A percentile compares a stretch with the other conserved stretches of the same genome.
phyloP scores from a whole-genome alignment of 768 basidiomycete species.

The Sporobolomyces roseus region DNA sequence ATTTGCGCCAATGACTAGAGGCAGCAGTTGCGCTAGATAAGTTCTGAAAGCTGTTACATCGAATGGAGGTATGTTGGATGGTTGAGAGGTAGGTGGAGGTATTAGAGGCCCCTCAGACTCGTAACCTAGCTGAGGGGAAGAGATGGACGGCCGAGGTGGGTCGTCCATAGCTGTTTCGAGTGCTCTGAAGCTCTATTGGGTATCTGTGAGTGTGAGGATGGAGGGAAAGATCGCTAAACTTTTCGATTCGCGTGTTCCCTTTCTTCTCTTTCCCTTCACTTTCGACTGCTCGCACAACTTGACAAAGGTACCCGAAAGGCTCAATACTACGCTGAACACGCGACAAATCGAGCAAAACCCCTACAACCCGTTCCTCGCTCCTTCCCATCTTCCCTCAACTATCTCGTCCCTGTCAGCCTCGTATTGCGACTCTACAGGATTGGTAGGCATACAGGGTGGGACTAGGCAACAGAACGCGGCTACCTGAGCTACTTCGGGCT shows the following conservation, averaged over 20 bases:
- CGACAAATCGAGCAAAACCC: too few species aligned
- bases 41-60: conserved; percentile 66
- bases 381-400: too few species aligned
- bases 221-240: neutral
- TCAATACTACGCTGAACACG: too few species aligned
- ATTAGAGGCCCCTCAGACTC: conserved; percentile 7
- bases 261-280: neutral
- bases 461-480: too few species aligned
- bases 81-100: neutral
- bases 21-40: conserved; percentile 69
- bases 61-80: conserved; percentile 23
- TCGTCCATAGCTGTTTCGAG: conserved; percentile 6
- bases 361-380: too few species aligned
- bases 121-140: neutral
- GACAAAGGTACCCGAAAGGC: too few species aligned
- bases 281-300: neutral
- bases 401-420: too few species aligned
- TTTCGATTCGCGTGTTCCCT: too few species aligned
- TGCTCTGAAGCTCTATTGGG: too few species aligned
- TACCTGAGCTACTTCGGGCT: too few species aligned
- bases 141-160: neutral
- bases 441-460: too few species aligned
- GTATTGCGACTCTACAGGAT: too few species aligned
- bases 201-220: neutral
- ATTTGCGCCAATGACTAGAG: conserved; percentile 72